These are phyloP conservation scores for Calonectria pseudoreteaudii DNA, from an alignment of 2,329 filamentous ascomycete species.

Conservation along the genomic window DNA sequence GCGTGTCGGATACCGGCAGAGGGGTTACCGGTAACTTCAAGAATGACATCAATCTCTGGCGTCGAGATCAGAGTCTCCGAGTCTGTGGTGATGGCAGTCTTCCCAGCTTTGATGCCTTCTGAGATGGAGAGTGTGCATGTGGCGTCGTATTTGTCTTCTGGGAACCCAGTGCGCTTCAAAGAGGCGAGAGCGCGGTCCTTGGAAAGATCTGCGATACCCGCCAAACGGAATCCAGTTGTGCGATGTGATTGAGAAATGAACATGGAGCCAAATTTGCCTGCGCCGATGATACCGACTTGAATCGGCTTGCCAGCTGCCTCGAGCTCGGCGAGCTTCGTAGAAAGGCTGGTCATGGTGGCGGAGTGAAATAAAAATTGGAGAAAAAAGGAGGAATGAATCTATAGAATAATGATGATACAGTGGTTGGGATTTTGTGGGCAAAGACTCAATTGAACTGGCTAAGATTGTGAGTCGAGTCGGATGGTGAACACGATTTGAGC, in stretches of 20 bases:
- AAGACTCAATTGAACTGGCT: neutral
- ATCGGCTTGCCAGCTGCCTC: constrained; percentile 53
- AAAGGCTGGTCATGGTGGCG: constrained; percentile 51
- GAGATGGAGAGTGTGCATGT: constrained; percentile 48
- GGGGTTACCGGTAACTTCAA: constrained; percentile 57
- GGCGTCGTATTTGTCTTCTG: constrained; percentile 51
- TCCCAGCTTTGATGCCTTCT: constrained; percentile 53
- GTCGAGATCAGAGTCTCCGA: constrained; percentile 55
- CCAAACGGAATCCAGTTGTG: constrained; percentile 55
- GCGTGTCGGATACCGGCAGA: constrained; percentile 57
- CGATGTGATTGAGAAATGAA: constrained; percentile 59
- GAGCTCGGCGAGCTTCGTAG: constrained; percentile 54
- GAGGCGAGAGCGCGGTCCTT: constrained; percentile 53
- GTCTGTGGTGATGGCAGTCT: constrained; percentile 56
- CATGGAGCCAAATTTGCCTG: constrained; percentile 61
- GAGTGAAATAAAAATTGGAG: neutral
- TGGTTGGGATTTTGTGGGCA: neutral
- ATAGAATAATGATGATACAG: neutral
- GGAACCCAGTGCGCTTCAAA: constrained; percentile 54
- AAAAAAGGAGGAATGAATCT: neutral
- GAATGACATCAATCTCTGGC: constrained; percentile 56
- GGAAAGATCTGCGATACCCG: constrained; percentile 57
- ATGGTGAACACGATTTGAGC: neutral
- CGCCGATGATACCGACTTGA: constrained; percentile 57
- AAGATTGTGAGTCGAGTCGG: neutral